These are phyloP conservation scores for Pontederia paniculata DNA, from an alignment of 176 grass and related monocot species.

Conservation along the genomic window DNA sequence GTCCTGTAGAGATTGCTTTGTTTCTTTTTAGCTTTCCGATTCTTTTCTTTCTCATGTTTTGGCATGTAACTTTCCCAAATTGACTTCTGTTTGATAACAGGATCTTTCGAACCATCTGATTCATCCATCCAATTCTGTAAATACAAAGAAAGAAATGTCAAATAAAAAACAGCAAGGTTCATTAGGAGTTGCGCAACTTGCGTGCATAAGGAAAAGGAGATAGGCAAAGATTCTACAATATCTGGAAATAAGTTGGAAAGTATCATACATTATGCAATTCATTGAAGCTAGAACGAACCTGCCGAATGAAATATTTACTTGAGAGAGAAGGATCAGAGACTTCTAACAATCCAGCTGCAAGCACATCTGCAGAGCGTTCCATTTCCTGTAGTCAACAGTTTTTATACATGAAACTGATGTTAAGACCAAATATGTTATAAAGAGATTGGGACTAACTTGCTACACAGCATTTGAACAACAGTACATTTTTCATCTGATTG, in stretches of 20 bases:
- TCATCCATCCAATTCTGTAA: slow-evolving; percentile 64
- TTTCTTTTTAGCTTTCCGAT: slow-evolving; percentile 68
- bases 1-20: slow-evolving; percentile 56
- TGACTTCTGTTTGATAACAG: slow-evolving; percentile 66
- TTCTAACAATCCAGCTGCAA: slow-evolving; percentile 93
- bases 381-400: slow-evolving; percentile 53
- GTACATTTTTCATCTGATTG: too few relatives aligned
- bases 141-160: slow-evolving; percentile 7
- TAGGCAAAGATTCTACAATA: background rate
- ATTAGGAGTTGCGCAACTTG: background rate
- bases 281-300: slow-evolving; percentile 35
- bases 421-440: too few relatives aligned
- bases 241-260: slow-evolving; percentile 4
- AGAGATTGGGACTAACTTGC: too few relatives aligned
- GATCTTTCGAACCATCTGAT: slow-evolving; percentile 46
- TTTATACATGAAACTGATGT: slow-evolving; percentile 8
- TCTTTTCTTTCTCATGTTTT: slow-evolving; percentile 51
- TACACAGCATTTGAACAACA: too few relatives aligned
- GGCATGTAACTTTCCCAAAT: slow-evolving; percentile 95
- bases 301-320: slow-evolving; percentile 89
- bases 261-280: slow-evolving; percentile 7
- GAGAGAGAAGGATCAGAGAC: slow-evolving; percentile 77
- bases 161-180: background rate
- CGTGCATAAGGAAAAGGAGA: slow-evolving; percentile 1
- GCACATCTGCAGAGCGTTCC: slow-evolving; percentile 94